Evolutionary conservation across 495 filamentous ascomycete genomes (phyloP).

Genomic region (Penicillium roqueforti): DNA sequence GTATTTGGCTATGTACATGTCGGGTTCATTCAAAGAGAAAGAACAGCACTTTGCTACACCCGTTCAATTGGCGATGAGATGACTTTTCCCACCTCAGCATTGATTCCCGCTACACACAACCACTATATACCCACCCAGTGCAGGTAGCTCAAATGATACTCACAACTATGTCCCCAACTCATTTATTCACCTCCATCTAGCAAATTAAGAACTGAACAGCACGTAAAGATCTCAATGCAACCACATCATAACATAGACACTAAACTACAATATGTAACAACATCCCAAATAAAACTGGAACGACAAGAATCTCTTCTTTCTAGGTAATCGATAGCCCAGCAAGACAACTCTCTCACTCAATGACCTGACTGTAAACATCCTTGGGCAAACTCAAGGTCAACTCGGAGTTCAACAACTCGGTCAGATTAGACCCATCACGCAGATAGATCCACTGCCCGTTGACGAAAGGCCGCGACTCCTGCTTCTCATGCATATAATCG

Average conservation of each 20-base stretch:
- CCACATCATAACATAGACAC: not conserved
- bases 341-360: constrained; percentile 11
- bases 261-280: constrained; percentile 3
- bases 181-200: not conserved
- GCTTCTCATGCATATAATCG: constrained; percentile 69
- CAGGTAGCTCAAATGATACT: not conserved
- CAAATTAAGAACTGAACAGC: not conserved
- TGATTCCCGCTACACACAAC: not conserved
- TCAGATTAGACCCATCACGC: constrained; percentile 71
- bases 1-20: not conserved
- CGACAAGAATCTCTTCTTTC: not conserved
- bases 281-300: not conserved
- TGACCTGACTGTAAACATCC: constrained; percentile 37
- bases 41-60: not conserved
- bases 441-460: constrained; percentile 77
- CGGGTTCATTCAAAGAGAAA: not conserved
- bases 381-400: constrained; percentile 43
- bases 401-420: constrained; percentile 66
- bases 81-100: not conserved
- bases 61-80: not conserved
- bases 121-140: not conserved
- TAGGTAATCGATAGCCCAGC: constrained; percentile 2
- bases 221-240: not conserved
- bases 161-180: not conserved
- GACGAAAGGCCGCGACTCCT: constrained; percentile 54